Percentiles rank a stretch among this genome's conserved stretches.
Conservation (phyloP, 495 filamentous ascomycete species). For the Penicillium nucicola region DNA sequence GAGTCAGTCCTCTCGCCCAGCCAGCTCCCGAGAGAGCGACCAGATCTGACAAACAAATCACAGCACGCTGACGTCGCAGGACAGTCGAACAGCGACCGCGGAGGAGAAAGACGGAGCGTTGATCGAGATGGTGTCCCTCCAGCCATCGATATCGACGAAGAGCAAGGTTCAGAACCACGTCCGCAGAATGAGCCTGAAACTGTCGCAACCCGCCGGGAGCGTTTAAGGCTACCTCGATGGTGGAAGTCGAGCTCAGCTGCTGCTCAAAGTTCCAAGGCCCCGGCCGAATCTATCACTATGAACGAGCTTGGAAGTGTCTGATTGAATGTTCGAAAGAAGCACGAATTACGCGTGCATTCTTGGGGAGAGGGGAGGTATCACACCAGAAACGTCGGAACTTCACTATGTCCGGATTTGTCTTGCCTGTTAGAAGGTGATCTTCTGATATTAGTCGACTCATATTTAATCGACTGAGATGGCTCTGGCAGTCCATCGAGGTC, state of each 20-base stretch:
- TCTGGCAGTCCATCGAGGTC: slow-evolving; percentile 42
- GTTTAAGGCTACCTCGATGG: slow-evolving; percentile 16
- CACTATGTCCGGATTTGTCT: slow-evolving; percentile 36
- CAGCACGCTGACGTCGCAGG: slow-evolving; percentile 38
- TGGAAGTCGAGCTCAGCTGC: slow-evolving; percentile 2
- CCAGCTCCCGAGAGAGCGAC: slow-evolving; percentile 14
- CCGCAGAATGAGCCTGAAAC: slow-evolving; percentile 31
- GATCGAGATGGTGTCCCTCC: slow-evolving; percentile 22
- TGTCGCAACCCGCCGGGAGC: slow-evolving; percentile 19
- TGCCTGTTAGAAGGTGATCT: slow-evolving; percentile 9
- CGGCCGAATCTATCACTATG: neutral
- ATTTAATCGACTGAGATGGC: slow-evolving; percentile 20
- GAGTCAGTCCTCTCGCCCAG: slow-evolving; percentile 37
- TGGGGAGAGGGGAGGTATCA: slow-evolving; percentile 27
- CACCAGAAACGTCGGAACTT: slow-evolving; percentile 48
- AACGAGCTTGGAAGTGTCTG: neutral
- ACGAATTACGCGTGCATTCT: neutral
- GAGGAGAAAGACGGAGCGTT: slow-evolving; percentile 33
- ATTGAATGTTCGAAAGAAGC: too few species aligned
- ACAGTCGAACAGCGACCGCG: slow-evolving; percentile 28
- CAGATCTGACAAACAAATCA: slow-evolving; percentile 30
- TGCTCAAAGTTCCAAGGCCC: slow-evolving; percentile 1
- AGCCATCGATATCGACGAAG: slow-evolving; percentile 23
- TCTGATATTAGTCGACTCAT: slow-evolving; percentile 14
- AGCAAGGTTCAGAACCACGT: slow-evolving; percentile 33